Percentiles rank a stretch among this genome's conserved stretches.
phyloP scores from a whole-genome alignment of 495 filamentous ascomycete genomes.

The Penicillium coffeae region DNA sequence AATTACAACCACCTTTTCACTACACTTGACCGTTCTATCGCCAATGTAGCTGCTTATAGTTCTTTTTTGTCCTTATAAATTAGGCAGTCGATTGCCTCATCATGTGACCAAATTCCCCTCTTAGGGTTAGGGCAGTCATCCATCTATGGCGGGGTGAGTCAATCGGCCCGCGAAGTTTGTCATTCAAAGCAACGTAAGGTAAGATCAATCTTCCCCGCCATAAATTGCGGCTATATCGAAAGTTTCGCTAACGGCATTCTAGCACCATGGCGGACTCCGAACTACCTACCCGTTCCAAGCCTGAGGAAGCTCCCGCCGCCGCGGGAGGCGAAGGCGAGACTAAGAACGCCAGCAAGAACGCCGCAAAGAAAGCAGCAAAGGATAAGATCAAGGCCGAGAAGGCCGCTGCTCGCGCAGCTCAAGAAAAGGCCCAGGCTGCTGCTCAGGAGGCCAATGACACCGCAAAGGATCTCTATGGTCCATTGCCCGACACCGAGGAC shows the following conservation, averaged over 20 bases:
- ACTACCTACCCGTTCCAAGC: conserved; percentile 47
- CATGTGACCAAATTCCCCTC: conserved; percentile 32
- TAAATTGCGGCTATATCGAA: not conserved
- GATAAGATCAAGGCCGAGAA: conserved; percentile 65
- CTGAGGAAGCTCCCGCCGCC: conserved; percentile 36
- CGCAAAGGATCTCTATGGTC: conserved; percentile 67
- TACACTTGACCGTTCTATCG: too few relatives aligned
- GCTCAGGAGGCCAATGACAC: conserved; percentile 60
- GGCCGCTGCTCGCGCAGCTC: conserved; percentile 50
- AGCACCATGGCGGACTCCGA: conserved; percentile 45
- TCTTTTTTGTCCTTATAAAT: too few relatives aligned
- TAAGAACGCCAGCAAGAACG: conserved; percentile 57
- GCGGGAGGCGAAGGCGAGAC: conserved; percentile 34
- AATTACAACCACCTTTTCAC: not conserved
- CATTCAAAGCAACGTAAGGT: conserved; percentile 21
- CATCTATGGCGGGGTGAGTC: conserved; percentile 34
- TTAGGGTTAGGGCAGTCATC: conserved; percentile 39
- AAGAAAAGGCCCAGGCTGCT: conserved; percentile 49
- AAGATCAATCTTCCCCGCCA: not conserved
- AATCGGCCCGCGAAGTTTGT: conserved; percentile 13
- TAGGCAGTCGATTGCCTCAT: too few relatives aligned
- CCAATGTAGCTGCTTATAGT: too few relatives aligned
- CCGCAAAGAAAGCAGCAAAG: conserved; percentile 64
- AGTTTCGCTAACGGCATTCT: conserved; percentile 5
- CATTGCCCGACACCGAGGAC: conserved; percentile 38